phyloP scores from a whole-genome alignment of 495 filamentous ascomycete species.

The Neurospora tetraspora region DNA sequence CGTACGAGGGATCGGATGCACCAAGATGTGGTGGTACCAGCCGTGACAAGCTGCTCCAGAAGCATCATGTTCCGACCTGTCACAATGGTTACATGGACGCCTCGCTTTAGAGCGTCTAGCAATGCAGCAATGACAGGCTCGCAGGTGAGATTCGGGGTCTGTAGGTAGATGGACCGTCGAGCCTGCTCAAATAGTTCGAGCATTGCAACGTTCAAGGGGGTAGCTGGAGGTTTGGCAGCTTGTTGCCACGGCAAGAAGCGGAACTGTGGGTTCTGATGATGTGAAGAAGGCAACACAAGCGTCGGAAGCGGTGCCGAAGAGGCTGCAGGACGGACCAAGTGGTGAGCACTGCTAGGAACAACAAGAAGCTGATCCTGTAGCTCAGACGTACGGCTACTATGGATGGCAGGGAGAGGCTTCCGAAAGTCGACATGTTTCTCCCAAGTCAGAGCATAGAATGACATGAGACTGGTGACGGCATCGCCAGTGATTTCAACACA shows the following conservation, averaged over 20 bases:
- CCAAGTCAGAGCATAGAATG: conserved; percentile 55
- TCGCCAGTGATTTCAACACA: conserved; percentile 50
- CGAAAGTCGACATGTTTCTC: conserved; percentile 11
- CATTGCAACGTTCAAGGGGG: conserved; percentile 57
- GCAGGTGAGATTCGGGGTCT: conserved; percentile 64
- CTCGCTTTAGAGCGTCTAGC: conserved; percentile 42
- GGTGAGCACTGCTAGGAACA: conserved; percentile 10
- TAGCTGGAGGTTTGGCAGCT: conserved; percentile 39
- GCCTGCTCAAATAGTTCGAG: conserved; percentile 44
- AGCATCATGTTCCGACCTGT: conserved; percentile 60
- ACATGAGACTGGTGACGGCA: conserved; percentile 41
- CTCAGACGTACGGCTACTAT: not conserved
- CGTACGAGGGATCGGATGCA: conserved; percentile 45
- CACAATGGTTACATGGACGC: conserved; percentile 52
- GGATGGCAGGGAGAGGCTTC: not conserved
- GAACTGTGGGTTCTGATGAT: conserved; percentile 52
- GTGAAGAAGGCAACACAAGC: conserved; percentile 56
- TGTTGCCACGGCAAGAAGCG: conserved; percentile 34
- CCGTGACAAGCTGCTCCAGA: conserved; percentile 61
- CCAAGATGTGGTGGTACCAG: conserved; percentile 52
- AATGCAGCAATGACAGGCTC: conserved; percentile 45
- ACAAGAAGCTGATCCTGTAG: not conserved
- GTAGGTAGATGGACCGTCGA: conserved; percentile 45
- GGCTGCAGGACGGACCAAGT: not conserved
- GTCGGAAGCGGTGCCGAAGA: conserved; percentile 25